phyloP scores from a whole-genome alignment of 306 rosid genomes.

The Prunus mongolica region DNA sequence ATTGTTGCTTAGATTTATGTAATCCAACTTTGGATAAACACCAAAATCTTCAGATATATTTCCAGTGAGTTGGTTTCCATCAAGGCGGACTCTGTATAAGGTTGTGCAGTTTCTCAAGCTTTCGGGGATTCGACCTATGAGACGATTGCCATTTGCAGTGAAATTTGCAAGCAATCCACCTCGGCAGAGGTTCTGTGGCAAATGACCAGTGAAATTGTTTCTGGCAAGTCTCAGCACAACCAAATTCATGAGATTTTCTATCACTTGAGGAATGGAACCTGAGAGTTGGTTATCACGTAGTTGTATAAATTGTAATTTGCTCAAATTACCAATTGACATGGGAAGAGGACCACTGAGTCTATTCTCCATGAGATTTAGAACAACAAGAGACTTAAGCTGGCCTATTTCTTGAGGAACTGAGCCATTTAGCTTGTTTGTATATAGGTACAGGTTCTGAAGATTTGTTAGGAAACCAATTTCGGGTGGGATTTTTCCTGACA shows the following conservation, averaged over 20 bases:
- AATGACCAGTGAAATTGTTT: conserved; percentile 39
- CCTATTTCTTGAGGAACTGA: conserved; percentile 14
- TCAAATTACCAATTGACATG: conserved; percentile 19
- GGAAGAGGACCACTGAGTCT: conserved; percentile 21
- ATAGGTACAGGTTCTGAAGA: background rate
- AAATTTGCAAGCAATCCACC: conserved; percentile 19
- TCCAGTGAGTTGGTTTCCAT: conserved; percentile 39
- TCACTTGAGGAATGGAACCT: conserved; percentile 26
- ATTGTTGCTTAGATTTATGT: conserved; percentile 39
- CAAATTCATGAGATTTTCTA: conserved; percentile 24
- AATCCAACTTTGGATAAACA: conserved; percentile 36
- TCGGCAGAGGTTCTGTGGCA: conserved; percentile 29
- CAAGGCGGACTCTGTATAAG: conserved; percentile 35
- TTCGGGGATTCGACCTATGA: conserved; percentile 34
- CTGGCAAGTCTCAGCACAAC: conserved; percentile 20
- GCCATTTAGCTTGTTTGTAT: background rate
- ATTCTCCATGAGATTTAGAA: conserved; percentile 17
- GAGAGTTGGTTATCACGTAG: conserved; percentile 31
- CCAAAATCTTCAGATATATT: conserved; percentile 45
- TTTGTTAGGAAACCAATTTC: conserved; percentile 10
- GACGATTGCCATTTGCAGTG: conserved; percentile 38
- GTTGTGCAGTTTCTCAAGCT: conserved; percentile 40
- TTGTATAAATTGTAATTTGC: conserved; percentile 15
- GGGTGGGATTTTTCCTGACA: conserved; percentile 17
- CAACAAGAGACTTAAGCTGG: conserved; percentile 19